Percentiles rank a stretch among this genome's conserved stretches.
phyloP scores from a whole-genome alignment of 768 basidiomycete species.

The Lactarius trivialis region DNA sequence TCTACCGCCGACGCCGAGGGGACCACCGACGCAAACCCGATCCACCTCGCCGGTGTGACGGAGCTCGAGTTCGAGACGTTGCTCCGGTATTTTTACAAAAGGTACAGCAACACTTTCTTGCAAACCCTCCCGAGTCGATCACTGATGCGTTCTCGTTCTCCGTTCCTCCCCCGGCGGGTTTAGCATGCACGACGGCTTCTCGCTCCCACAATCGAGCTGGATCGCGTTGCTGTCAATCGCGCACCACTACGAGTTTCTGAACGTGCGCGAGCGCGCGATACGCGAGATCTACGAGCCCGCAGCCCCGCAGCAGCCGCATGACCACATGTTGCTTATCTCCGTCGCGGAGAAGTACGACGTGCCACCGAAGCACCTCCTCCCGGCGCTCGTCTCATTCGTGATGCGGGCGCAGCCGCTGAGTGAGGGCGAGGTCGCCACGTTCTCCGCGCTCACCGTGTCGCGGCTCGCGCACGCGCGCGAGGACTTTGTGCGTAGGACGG shows the following conservation, averaged over 20 bases:
- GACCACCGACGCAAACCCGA: slow-evolving; percentile 10
- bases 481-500: neutral
- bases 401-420: neutral
- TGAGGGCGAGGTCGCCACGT: slow-evolving; percentile 6
- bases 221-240: slow-evolving; percentile 11
- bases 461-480: slow-evolving; percentile 13
- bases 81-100: slow-evolving; percentile 14
- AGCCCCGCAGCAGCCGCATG: neutral
- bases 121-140: too few relatives aligned
- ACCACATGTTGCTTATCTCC: slow-evolving; percentile 5
- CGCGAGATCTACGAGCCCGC: neutral
- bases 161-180: neutral
- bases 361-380: neutral
- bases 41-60: slow-evolving; percentile 12
- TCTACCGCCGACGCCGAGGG: neutral
- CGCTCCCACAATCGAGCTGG: slow-evolving; percentile 8
- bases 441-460: slow-evolving; percentile 10
- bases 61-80: slow-evolving; percentile 18
- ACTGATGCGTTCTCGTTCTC: neutral
- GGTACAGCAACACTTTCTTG: neutral
- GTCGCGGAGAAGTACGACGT: slow-evolving; percentile 13
- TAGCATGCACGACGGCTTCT: slow-evolving; percentile 15
- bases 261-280: slow-evolving; percentile 11
- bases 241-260: slow-evolving; percentile 13
- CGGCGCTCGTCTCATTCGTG: slow-evolving; percentile 5